Conservation (phyloP, 441 rosid species). For the Populus hybrid region DNA sequence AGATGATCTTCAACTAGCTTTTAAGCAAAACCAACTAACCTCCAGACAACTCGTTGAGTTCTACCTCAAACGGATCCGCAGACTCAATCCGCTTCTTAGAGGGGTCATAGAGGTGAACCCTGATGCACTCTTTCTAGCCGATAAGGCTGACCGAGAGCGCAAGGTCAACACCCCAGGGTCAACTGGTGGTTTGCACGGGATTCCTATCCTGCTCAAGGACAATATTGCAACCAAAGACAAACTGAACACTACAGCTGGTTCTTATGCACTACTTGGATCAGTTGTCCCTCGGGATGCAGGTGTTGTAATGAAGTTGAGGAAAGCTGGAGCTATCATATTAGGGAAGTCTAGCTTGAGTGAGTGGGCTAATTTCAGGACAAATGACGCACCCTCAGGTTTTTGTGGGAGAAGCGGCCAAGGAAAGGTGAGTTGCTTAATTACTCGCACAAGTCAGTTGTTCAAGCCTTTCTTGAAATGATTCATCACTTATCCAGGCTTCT, state of each 20-base stretch:
- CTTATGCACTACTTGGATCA: slow-evolving; percentile 55
- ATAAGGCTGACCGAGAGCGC: slow-evolving; percentile 56
- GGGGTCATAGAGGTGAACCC: slow-evolving; percentile 76
- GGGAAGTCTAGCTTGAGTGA: slow-evolving; percentile 77
- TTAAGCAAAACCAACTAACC: slow-evolving; percentile 44
- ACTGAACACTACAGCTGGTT: slow-evolving; percentile 80
- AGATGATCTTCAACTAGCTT: slow-evolving; percentile 42
- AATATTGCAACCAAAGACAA: slow-evolving; percentile 57
- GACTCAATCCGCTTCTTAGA: slow-evolving; percentile 48
- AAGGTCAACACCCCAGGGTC: slow-evolving; percentile 13
- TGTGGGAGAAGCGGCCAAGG: slow-evolving; percentile 63
- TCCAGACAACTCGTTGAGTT: slow-evolving; percentile 57
- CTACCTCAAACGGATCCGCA: slow-evolving; percentile 47
- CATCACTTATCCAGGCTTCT: background rate
- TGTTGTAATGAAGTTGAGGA: slow-evolving; percentile 48
- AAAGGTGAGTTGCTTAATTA: slow-evolving; percentile 34
- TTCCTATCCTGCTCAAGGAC: slow-evolving; percentile 72
- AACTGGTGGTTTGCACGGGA: slow-evolving; percentile 45
- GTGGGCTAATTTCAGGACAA: slow-evolving; percentile 47
- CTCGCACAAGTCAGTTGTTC: background rate
- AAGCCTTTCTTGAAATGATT: background rate
- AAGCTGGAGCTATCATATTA: slow-evolving; percentile 63
- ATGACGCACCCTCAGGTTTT: slow-evolving; percentile 31
- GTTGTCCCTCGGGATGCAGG: slow-evolving; percentile 63
- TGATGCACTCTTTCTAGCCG: slow-evolving; percentile 52